Evolutionary conservation across 208 protist species (phyloP), one percentile per base, ranked within the genome.

Genomic region (Trypanosoma scelopori): DNA sequence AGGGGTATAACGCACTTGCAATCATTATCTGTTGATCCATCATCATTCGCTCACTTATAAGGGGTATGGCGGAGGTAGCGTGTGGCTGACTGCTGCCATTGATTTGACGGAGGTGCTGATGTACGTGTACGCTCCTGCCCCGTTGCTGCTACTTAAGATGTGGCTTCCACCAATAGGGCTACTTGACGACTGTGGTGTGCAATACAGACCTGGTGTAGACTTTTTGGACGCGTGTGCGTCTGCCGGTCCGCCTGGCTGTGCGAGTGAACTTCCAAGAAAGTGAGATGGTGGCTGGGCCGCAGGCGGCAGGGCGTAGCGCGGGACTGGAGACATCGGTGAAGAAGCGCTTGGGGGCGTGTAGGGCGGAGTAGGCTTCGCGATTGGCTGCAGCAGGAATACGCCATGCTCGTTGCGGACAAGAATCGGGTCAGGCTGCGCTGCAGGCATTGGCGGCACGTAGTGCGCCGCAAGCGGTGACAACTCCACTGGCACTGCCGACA

Each of bases 371-470:
- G 76, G 74, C 30, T 65, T 64, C 22, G 43, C 11, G 30, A 81
- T 48, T 3, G 85, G 79, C 41, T 87, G 75, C 64, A 94, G 71
- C 20, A 94, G 57, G 61, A 94, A 94, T 6, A 94, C 79, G n/a
- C 88, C 88, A 61, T 92, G 83, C 35, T 65, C 55, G 65, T 91
- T 94, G 68, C 88, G 85, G 47, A 94, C 71, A 23, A 94, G 62
- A 62, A 94, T 84, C 12, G 78, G 70, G 52, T 94, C 88, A 58
- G 77, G 76, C 50, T 76, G 75, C 2, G 72, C 78, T 3, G 82
- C 74, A 5, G 84, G 79, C 75, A 85, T 71, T 23, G 79, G 75
- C 3, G 82, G 81, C n/a, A 90, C 71, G 66, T 90, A 90, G 60
- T 81, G 79, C 9, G 84, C 82, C 37, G 71, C 57, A 43, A 86